Conservation (phyloP, 345 rosid genomes). For the Aquilaria sinensis region DNA sequence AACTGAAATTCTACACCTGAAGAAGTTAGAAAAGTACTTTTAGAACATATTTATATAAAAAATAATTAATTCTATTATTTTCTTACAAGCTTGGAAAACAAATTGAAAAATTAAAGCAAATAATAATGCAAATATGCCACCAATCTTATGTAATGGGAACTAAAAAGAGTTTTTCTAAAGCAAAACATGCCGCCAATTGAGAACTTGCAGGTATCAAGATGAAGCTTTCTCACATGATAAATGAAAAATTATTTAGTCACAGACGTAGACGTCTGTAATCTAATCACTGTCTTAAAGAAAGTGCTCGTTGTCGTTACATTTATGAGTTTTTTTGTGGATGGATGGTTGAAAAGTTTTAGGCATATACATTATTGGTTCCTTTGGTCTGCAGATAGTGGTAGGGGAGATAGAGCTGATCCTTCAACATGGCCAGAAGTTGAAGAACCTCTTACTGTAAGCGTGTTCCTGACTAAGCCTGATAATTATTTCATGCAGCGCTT, state of each 20-base stretch:
- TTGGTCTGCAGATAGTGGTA: constrained; percentile 87
- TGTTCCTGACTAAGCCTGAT: constrained; percentile 1
- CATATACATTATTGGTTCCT: constrained; percentile 11
- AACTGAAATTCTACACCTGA: too few species aligned
- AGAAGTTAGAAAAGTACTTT: too few species aligned
- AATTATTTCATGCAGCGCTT: background rate
- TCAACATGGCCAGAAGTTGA: constrained; percentile 83
- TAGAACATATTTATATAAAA: too few species aligned
- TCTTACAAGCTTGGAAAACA: too few species aligned
- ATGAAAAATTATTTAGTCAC: too few species aligned
- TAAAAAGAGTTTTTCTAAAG: too few species aligned
- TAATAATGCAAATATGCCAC: too few species aligned
- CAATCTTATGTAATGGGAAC: too few species aligned
- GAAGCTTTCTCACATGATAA: constrained; percentile 93
- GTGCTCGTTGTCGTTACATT: background rate
- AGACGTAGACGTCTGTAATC: too few species aligned
- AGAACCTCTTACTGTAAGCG: constrained; percentile 75
- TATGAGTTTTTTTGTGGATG: background rate
- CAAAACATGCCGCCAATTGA: background rate
- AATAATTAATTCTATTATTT: too few species aligned
- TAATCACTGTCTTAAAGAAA: too few species aligned
- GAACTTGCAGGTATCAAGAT: constrained; percentile 65
- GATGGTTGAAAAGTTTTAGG: constrained; percentile 1
- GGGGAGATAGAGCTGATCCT: constrained; percentile 89
- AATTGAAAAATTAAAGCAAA: too few species aligned